phyloP scores from a whole-genome alignment of 1,284 basidiomycete species.

The Cerioporus squamosus region DNA sequence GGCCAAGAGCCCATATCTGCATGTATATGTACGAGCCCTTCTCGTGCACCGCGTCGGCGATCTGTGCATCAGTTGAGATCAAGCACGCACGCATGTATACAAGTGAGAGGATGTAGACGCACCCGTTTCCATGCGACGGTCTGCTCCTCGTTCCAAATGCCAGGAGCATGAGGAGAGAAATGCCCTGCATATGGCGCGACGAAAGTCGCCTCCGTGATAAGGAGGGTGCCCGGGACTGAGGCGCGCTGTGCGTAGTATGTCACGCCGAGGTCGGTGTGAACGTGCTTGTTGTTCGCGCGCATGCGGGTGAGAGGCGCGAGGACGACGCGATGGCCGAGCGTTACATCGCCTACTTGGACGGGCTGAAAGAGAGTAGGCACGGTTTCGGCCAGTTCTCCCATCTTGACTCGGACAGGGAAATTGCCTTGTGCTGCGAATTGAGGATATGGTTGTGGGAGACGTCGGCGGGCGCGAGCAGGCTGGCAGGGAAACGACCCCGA shows the following conservation, averaged over 20 bases:
- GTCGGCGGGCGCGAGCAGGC: too few relatives aligned
- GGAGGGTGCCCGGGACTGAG: slow-evolving; percentile 46
- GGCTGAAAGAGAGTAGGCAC: slow-evolving; percentile 47
- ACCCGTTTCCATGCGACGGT: slow-evolving; percentile 52
- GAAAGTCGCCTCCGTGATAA: slow-evolving; percentile 54
- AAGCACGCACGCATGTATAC: neutral
- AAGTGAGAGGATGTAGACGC: slow-evolving; percentile 1
- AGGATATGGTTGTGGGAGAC: too few relatives aligned
- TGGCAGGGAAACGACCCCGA: too few relatives aligned
- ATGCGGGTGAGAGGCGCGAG: slow-evolving; percentile 52
- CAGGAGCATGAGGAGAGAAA: slow-evolving; percentile 40
- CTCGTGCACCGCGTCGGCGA: slow-evolving; percentile 28
- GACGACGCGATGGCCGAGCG: slow-evolving; percentile 49
- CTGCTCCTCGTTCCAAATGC: slow-evolving; percentile 50
- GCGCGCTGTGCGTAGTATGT: slow-evolving; percentile 56
- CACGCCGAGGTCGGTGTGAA: slow-evolving; percentile 36
- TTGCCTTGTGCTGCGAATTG: too few relatives aligned
- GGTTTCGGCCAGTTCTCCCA: neutral
- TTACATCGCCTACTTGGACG: slow-evolving; percentile 43
- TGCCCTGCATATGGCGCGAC: slow-evolving; percentile 45
- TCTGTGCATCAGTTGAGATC: neutral
- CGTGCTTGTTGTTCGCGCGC: slow-evolving; percentile 36
- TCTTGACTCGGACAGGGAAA: too few relatives aligned
- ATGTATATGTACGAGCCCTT: slow-evolving; percentile 46
- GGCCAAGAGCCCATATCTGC: slow-evolving; percentile 54